Evolutionary conservation across 495 filamentous ascomycete species (phyloP).

Genomic region (Sabuloglossum arenarium): DNA sequence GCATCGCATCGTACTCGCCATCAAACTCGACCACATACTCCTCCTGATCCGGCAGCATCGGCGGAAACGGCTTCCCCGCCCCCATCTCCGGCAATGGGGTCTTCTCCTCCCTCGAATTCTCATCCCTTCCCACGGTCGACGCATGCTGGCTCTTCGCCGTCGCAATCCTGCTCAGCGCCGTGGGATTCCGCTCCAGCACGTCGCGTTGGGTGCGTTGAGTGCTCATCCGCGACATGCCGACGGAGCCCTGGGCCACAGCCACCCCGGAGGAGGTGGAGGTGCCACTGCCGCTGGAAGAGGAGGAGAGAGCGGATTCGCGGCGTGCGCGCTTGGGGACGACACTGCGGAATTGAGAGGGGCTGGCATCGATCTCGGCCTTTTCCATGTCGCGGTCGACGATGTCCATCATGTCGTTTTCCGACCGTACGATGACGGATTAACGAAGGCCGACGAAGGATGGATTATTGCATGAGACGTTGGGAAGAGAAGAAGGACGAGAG

Average conservation of each 20-base stretch:
- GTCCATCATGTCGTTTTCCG: constrained; percentile 23
- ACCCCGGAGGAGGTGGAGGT: constrained; percentile 1
- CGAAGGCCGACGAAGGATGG: too few relatives aligned
- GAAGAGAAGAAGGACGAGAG: too few relatives aligned
- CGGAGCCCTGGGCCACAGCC: constrained; percentile 3
- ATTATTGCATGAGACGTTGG: too few relatives aligned
- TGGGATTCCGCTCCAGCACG: constrained; percentile 46
- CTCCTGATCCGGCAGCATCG: constrained; percentile 46
- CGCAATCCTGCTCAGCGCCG: constrained; percentile 53
- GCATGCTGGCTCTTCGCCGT: constrained; percentile 56
- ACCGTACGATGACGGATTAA: too few relatives aligned
- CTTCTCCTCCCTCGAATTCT: constrained; percentile 27
- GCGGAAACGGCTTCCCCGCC: constrained; percentile 61
- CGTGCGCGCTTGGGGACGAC: neutral
- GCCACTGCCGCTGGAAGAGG: constrained; percentile 11
- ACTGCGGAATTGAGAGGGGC: constrained; percentile 8
- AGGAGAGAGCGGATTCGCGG: constrained; percentile 7
- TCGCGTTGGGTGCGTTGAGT: constrained; percentile 46
- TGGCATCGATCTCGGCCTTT: constrained; percentile 17
- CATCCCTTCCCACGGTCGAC: constrained; percentile 44
- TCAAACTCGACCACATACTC: constrained; percentile 80
- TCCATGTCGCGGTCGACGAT: constrained; percentile 18
- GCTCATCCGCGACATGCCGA: constrained; percentile 33
- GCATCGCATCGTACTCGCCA: constrained; percentile 54
- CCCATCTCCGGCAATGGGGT: constrained; percentile 41